phyloP scores from a whole-genome alignment of 768 basidiomycete genomes.

The Gelatoporia subvermispora region DNA sequence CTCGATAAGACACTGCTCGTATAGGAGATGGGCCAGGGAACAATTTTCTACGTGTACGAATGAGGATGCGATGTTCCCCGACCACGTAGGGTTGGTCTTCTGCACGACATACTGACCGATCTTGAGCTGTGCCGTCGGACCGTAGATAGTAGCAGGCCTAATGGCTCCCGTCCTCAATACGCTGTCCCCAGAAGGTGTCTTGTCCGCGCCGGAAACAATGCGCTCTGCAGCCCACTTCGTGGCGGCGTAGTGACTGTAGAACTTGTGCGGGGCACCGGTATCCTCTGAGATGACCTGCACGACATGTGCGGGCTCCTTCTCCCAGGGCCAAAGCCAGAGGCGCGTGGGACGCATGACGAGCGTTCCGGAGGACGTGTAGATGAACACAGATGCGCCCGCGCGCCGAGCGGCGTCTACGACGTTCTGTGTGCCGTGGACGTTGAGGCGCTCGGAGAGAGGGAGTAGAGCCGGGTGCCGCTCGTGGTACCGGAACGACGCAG shows the following conservation, averaged over 20 bases:
- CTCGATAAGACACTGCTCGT: slow-evolving; percentile 68
- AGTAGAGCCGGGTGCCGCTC: slow-evolving; percentile 53
- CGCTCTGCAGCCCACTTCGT: slow-evolving; percentile 59
- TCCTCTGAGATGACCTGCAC: slow-evolving; percentile 65
- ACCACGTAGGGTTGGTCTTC: slow-evolving; percentile 60
- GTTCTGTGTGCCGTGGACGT: slow-evolving; percentile 64
- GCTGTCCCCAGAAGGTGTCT: slow-evolving; percentile 29
- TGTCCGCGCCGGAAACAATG: slow-evolving; percentile 38
- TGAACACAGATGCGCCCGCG: slow-evolving; percentile 50
- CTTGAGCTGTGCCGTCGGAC: slow-evolving; percentile 68
- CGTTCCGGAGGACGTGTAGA: slow-evolving; percentile 75
- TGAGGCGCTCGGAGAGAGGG: slow-evolving; percentile 52
- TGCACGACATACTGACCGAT: slow-evolving; percentile 61
- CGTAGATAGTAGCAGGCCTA: slow-evolving; percentile 74
- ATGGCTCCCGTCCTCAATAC: slow-evolving; percentile 65
- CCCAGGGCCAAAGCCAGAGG: slow-evolving; percentile 76
- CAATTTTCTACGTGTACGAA: slow-evolving; percentile 77
- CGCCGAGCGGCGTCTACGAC: slow-evolving; percentile 53
- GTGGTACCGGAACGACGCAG: slow-evolving; percentile 74
- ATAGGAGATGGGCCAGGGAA: slow-evolving; percentile 66
- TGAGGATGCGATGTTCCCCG: slow-evolving; percentile 50
- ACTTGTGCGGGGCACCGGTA: slow-evolving; percentile 44
- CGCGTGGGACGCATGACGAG: slow-evolving; percentile 51
- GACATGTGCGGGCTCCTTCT: slow-evolving; percentile 48
- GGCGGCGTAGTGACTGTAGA: slow-evolving; percentile 75